phyloP scores from a whole-genome alignment of 179 eudicot genomes.

The Patellifolia procumbens region DNA sequence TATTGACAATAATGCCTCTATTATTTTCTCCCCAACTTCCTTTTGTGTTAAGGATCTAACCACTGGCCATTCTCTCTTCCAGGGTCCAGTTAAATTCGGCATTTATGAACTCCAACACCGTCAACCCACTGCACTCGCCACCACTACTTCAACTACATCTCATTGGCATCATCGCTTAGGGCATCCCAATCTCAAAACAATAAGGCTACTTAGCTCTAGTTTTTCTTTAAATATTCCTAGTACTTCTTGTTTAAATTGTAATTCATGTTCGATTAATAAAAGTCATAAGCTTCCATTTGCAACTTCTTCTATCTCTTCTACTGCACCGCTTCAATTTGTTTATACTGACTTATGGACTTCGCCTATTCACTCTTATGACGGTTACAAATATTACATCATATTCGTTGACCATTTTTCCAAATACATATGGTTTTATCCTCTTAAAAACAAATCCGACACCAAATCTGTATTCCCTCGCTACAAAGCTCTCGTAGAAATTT shows the following conservation, averaged over 20 bases:
- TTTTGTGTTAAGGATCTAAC: too few species aligned
- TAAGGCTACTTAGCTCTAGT: too few species aligned
- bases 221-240: too few species aligned
- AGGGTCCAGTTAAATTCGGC: too few species aligned
- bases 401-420: not conserved
- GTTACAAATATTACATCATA: not conserved
- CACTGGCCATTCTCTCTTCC: too few species aligned
- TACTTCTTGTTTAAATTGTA: not conserved
- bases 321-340: not conserved
- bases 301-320: not conserved
- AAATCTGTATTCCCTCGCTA: not conserved
- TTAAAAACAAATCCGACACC: not conserved
- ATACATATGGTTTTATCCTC: not conserved
- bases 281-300: not conserved
- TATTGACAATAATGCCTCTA: too few species aligned
- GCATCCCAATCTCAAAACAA: not conserved
- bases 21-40: too few species aligned
- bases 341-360: not conserved
- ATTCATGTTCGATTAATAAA: not conserved
- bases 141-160: too few species aligned
- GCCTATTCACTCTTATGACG: too few species aligned
- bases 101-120: too few species aligned
- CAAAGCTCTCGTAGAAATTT: not conserved
- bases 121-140: too few species aligned
- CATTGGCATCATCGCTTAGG: too few species aligned